Percentiles rank a stretch among this genome's conserved stretches.
Conservation (phyloP, 129 eudicot species). For the Apium graveolens region DNA sequence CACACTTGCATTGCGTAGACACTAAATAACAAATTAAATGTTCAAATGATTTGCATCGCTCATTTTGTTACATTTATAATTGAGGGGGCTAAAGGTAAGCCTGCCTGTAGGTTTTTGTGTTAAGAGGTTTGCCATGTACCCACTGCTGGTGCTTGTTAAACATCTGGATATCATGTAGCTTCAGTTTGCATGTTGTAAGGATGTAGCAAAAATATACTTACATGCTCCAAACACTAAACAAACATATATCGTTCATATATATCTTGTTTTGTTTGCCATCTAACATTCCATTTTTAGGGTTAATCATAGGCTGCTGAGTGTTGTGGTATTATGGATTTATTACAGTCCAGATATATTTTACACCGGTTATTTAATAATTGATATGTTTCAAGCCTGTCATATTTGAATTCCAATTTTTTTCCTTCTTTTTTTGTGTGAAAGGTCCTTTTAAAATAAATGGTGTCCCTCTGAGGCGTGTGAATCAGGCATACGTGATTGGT, state of each 20-base stretch:
- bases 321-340: background rate
- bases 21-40: too few relatives aligned
- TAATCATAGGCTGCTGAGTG: background rate
- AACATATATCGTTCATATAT: background rate
- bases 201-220: background rate
- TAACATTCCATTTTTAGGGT: background rate
- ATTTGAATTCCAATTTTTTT: background rate
- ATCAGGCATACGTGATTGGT: slow-evolving; percentile 61
- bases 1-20: too few relatives aligned
- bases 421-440: background rate
- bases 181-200: too few relatives aligned
- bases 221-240: background rate
- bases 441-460: slow-evolving; percentile 75
- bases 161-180: too few relatives aligned
- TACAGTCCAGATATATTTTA: background rate
- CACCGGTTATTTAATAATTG: background rate
- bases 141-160: too few relatives aligned
- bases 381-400: background rate
- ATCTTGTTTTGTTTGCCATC: background rate
- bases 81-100: too few relatives aligned
- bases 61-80: too few relatives aligned
- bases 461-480: slow-evolving; percentile 73
- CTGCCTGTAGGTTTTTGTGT: too few relatives aligned
- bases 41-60: too few relatives aligned
- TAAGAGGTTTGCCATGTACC: too few relatives aligned